A percentile compares a stretch with the other conserved stretches of the same genome.
These are phyloP conservation scores for Lepidium didymum DNA, from an alignment of 345 rosid species.

Conservation along the genomic window DNA sequence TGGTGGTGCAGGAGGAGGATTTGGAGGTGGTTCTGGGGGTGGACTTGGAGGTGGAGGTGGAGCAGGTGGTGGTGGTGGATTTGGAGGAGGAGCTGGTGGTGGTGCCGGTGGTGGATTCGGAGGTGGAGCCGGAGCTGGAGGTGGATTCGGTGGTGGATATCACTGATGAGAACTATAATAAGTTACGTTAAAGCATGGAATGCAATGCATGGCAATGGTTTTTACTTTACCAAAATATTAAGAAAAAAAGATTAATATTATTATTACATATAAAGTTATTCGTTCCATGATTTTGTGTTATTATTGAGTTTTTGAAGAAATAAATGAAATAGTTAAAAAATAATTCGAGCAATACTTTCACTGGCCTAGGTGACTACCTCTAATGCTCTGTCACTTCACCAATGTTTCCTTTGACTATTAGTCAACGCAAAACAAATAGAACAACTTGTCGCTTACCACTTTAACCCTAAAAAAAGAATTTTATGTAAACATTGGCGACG, in stretches of 20 bases:
- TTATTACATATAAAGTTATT: background rate
- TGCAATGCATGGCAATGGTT: conserved; percentile 17
- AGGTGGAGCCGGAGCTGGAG: conserved; percentile 20
- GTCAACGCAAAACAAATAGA: background rate
- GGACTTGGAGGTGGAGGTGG: conserved; percentile 34
- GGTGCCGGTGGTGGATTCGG: conserved; percentile 39
- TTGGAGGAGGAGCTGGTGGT: conserved; percentile 32
- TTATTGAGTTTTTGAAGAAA: background rate
- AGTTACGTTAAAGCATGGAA: conserved; percentile 15
- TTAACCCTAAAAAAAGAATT: too few relatives aligned
- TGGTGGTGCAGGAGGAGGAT: conserved; percentile 44
- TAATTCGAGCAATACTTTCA: background rate
- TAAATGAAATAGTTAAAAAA: conserved; percentile 3
- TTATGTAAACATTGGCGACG: background rate
- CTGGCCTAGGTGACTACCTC: background rate
- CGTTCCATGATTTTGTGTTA: conserved; percentile 22
- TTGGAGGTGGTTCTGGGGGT: conserved; percentile 31
- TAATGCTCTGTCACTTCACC: too few relatives aligned
- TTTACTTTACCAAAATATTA: background rate
- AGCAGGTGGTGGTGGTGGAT: conserved; percentile 21
- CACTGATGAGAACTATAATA: conserved; percentile 2
- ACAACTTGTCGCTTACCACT: background rate
- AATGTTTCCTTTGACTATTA: background rate
- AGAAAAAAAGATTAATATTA: background rate
- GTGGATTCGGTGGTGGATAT: conserved; percentile 22